Evolutionary conservation across 208 protist genomes (phyloP).

Genomic region (Trichomonas gallinae): DNA sequence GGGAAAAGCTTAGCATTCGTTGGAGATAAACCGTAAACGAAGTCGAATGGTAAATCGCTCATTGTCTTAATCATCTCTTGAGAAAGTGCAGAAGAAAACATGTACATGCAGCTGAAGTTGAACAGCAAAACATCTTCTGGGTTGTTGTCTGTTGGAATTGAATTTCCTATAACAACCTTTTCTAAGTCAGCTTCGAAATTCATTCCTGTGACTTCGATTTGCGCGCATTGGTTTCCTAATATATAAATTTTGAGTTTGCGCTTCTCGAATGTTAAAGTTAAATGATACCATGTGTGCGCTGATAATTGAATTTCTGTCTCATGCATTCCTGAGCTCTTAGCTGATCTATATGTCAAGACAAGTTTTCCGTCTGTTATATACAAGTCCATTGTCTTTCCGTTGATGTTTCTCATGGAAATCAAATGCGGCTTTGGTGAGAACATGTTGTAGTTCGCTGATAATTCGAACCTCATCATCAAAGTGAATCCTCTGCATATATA

Average conservation of each 20-base stretch:
- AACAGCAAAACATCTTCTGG: neutral
- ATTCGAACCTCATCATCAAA: neutral
- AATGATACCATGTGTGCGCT: neutral
- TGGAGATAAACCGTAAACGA: neutral
- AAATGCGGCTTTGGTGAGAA: neutral
- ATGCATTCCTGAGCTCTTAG: neutral
- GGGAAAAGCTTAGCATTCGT: neutral
- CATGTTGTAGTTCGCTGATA: neutral
- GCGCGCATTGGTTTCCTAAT: neutral
- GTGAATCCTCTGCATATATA: neutral
- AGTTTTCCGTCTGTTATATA: neutral
- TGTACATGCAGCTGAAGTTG: neutral
- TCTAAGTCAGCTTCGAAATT: neutral
- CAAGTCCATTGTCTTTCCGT: neutral
- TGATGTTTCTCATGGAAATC: neutral
- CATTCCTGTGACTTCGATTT: neutral
- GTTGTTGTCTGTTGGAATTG: neutral
- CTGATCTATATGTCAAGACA: neutral
- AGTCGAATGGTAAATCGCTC: neutral
- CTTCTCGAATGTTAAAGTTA: neutral
- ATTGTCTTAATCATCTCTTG: neutral
- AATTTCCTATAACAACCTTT: neutral
- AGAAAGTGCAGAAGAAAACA: neutral
- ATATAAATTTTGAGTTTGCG: neutral
- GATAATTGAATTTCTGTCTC: neutral